Evolutionary conservation across 805 yeast genomes (phyloP).

Genomic region (Yarrowia osloensis): DNA sequence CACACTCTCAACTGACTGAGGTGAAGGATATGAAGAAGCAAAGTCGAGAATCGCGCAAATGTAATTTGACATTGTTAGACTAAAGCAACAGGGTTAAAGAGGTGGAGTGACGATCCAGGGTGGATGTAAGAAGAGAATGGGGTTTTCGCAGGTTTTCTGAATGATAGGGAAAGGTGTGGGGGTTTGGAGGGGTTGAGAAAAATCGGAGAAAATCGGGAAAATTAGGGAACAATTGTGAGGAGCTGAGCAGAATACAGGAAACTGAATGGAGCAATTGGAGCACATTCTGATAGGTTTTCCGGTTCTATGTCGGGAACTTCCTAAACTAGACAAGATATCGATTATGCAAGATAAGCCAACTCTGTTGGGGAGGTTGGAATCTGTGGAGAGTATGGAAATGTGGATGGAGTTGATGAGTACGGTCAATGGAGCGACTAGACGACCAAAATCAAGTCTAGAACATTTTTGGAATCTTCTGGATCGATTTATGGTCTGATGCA

Average conservation of each 20-base stretch:
- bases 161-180: neutral
- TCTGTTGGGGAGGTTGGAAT: neutral
- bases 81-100: neutral
- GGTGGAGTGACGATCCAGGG: neutral
- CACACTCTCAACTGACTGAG: no score
- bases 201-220: neutral
- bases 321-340: neutral
- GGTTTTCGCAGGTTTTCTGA: neutral
- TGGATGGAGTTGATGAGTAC: neutral
- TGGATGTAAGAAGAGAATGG: neutral
- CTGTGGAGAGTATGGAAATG: neutral
- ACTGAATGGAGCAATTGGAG: no score
- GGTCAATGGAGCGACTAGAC: neutral
- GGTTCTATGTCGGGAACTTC: neutral
- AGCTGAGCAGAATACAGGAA: no score
- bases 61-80: neutral
- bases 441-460: neutral
- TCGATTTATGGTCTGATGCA: no score
- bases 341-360: slow-evolving; percentile 13
- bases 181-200: neutral
- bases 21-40: no score
- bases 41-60: no score
- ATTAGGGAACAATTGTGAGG: no score
- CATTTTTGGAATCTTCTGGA: no score
- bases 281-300: neutral